phyloP scores from a whole-genome alignment of 2,329 filamentous ascomycete species.

The Nakataea oryzae region DNA sequence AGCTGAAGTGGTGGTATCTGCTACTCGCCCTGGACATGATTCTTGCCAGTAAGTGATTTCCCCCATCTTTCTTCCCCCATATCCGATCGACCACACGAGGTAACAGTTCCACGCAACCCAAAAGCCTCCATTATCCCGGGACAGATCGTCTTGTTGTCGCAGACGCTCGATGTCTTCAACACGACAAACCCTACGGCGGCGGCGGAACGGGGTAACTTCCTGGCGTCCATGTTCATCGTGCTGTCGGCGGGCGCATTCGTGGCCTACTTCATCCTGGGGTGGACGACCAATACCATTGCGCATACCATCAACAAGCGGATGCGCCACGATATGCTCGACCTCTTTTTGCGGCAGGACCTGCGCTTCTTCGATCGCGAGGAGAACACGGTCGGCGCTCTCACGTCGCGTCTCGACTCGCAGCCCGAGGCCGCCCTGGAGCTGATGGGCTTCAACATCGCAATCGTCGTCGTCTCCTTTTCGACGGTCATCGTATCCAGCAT shows the following conservation, averaged over 20 bases:
- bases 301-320: constrained; percentile 10
- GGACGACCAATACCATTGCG: constrained; percentile 21
- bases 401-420: constrained; percentile 23
- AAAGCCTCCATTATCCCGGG: constrained; percentile 23
- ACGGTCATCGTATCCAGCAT: constrained; percentile 26
- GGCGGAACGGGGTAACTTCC: constrained; percentile 35
- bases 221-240: constrained; percentile 41
- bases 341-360: constrained; percentile 27
- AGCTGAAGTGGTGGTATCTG: constrained; percentile 10
- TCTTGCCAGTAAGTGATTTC: background rate
- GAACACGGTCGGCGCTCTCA: constrained; percentile 26
- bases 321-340: constrained; percentile 10
- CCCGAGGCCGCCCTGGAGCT: constrained; percentile 28
- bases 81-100: background rate
- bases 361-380: constrained; percentile 30
- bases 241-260: constrained; percentile 30
- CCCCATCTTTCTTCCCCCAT: background rate
- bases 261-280: constrained; percentile 29
- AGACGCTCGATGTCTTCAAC: constrained; percentile 29
- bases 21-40: background rate
- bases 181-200: constrained; percentile 15
- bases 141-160: constrained; percentile 31
- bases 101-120: background rate
- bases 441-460: constrained; percentile 29
- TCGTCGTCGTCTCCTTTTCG: constrained; percentile 25